These are phyloP conservation scores for Clarkia xantiana DNA, from an alignment of 345 rosid species.

Conservation along the genomic window DNA sequence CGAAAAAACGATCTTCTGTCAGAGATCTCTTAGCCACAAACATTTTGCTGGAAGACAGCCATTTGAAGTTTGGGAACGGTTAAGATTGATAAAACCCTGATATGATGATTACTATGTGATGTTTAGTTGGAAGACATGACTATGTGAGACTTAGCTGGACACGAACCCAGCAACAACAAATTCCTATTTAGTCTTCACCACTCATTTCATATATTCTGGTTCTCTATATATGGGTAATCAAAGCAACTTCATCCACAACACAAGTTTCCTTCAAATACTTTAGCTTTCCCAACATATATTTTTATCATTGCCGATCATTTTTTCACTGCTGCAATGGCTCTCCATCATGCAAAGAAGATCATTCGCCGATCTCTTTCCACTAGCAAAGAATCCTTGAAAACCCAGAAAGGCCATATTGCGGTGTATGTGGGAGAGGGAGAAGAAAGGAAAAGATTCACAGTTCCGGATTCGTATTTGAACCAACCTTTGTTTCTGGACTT, in stretches of 20 bases:
- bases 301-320: too few species aligned
- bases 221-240: too few species aligned
- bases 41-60: too few species aligned
- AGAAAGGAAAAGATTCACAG: constrained; percentile 18
- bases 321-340: too few species aligned
- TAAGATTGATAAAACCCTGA: too few species aligned
- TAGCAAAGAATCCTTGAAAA: not conserved
- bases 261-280: too few species aligned
- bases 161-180: not conserved
- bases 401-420: constrained; percentile 16
- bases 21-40: too few species aligned
- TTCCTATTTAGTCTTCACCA: not conserved
- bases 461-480: constrained; percentile 26
- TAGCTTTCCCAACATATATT: too few species aligned
- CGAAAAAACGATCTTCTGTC: too few species aligned
- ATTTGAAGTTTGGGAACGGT: not conserved
- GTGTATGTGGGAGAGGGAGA: constrained; percentile 18
- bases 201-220: too few species aligned
- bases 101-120: not conserved
- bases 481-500: constrained; percentile 24
- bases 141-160: not conserved
- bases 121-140: constrained; percentile 2
- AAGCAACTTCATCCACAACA: too few species aligned
- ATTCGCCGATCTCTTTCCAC: not conserved
- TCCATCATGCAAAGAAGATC: constrained; percentile 8